phyloP scores from a whole-genome alignment of 352 stramenopile genomes.

The Thalassiosira hispida region DNA sequence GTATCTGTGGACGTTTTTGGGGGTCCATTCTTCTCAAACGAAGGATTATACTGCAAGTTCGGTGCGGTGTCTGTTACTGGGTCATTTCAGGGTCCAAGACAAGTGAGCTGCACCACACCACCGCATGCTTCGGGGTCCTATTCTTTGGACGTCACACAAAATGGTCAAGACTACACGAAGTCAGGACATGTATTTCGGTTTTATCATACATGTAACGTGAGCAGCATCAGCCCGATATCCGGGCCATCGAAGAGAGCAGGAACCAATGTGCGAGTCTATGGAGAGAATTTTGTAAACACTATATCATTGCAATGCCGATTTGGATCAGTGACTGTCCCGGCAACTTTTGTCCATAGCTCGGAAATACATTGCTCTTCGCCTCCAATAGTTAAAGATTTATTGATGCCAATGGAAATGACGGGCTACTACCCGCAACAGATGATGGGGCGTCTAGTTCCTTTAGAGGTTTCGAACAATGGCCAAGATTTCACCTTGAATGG shows the following conservation, averaged over 20 bases:
- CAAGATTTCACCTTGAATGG: conserved; percentile 93
- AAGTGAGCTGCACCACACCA: conserved; percentile 87
- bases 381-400: conserved; percentile 60
- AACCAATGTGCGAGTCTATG: conserved; percentile 88
- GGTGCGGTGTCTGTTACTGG: conserved; percentile 82
- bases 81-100: conserved; percentile 74
- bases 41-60: conserved; percentile 90
- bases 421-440: conserved; percentile 89
- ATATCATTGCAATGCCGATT: conserved; percentile 90
- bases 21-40: conserved; percentile 85
- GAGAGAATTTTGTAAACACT: conserved; percentile 89
- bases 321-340: conserved; percentile 87
- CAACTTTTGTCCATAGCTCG: conserved; percentile 85
- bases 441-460: conserved; percentile 86
- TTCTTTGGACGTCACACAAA: conserved; percentile 88
- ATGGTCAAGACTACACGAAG: conserved; percentile 91
- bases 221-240: conserved; percentile 88
- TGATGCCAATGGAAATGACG: conserved; percentile 26
- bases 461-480: conserved; percentile 95
- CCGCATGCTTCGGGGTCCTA: conserved; percentile 84
- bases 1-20: conserved; percentile 89
- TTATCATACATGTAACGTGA: conserved; percentile 86
- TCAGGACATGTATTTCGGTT: conserved; percentile 85
- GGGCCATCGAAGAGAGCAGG: conserved; percentile 88
- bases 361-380: conserved; percentile 89